phyloP scores from a whole-genome alignment of 169 alveolate species.

The Miamiensis avidus region DNA sequence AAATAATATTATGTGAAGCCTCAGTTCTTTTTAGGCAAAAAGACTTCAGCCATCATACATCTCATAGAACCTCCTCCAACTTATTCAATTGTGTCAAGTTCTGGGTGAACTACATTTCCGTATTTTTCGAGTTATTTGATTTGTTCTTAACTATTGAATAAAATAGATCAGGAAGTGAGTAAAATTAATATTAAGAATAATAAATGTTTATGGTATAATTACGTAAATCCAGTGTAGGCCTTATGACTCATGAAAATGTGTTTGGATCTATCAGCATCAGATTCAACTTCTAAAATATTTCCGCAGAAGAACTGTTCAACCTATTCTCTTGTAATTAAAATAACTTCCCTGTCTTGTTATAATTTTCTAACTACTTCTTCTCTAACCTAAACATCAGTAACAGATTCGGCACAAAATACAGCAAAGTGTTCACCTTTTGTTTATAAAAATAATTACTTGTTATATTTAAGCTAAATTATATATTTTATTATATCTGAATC shows the following conservation, averaged over 20 bases:
- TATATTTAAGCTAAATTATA: too few relatives aligned
- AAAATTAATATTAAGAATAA: neutral
- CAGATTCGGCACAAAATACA: constrained; percentile 55
- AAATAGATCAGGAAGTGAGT: too few relatives aligned
- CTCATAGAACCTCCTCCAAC: constrained; percentile 74
- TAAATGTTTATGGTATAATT: too few relatives aligned
- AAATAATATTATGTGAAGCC: too few relatives aligned
- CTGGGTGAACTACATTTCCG: constrained; percentile 42
- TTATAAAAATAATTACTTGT: too few relatives aligned
- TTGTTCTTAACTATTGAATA: constrained; percentile 13
- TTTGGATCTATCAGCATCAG: constrained; percentile 25
- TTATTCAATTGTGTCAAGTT: constrained; percentile 47
- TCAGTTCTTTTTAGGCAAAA: constrained; percentile 17
- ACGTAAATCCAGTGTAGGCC: constrained; percentile 49
- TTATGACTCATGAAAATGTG: constrained; percentile 51
- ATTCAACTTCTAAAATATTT: constrained; percentile 55
- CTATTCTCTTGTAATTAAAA: constrained; percentile 51
- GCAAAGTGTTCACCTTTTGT: constrained; percentile 52
- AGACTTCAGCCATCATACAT: constrained; percentile 66
- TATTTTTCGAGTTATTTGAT: constrained; percentile 19
- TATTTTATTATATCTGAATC: too few relatives aligned
- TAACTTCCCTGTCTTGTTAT: constrained; percentile 35
- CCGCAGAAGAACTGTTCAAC: constrained; percentile 54
- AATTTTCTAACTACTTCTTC: constrained; percentile 41
- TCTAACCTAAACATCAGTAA: constrained; percentile 45